Percentiles rank a stretch among this genome's conserved stretches.
Conservation (phyloP, 2,329 filamentous ascomycete genomes). For the Fusarium torulosum region DNA sequence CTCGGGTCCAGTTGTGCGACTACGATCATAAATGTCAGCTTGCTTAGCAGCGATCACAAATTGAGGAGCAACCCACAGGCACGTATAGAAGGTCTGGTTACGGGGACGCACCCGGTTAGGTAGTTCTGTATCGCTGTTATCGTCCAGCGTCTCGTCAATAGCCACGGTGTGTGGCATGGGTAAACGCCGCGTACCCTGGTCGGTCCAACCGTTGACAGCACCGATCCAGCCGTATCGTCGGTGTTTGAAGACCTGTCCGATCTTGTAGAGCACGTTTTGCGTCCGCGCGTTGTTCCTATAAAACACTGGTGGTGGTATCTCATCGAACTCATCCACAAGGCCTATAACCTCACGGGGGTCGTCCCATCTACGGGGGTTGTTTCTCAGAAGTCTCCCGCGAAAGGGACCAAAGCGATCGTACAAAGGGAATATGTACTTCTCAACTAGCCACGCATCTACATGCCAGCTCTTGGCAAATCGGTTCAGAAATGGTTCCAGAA, state of each 20-base stretch:
- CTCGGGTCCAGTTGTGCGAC: slow-evolving; percentile 52
- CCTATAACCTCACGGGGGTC: slow-evolving; percentile 51
- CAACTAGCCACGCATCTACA: slow-evolving; percentile 78
- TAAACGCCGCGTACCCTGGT: slow-evolving; percentile 54
- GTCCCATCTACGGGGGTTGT: slow-evolving; percentile 47
- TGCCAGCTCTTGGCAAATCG: slow-evolving; percentile 54
- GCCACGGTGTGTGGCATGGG: slow-evolving; percentile 46
- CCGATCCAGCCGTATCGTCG: slow-evolving; percentile 82
- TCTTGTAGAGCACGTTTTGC: slow-evolving; percentile 63
- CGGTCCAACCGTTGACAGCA: slow-evolving; percentile 90
- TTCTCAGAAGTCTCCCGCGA: slow-evolving; percentile 46
- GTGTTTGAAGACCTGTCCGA: slow-evolving; percentile 90
- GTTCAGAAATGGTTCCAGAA: slow-evolving; percentile 73
- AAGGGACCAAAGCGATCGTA: slow-evolving; percentile 60
- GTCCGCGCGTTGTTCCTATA: slow-evolving; percentile 46
- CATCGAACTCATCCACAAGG: slow-evolving; percentile 61
- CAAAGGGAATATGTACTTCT: slow-evolving; percentile 73
- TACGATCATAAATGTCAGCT: slow-evolving; percentile 30
- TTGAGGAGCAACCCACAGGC: slow-evolving; percentile 73
- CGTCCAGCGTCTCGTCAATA: slow-evolving; percentile 46
- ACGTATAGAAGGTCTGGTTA: slow-evolving; percentile 77
- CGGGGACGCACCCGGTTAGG: slow-evolving; percentile 47
- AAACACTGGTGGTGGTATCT: slow-evolving; percentile 54
- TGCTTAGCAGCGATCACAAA: neutral
- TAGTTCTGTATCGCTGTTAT: slow-evolving; percentile 48